These are phyloP conservation scores for Rhinocladiella mackenziei DNA, from an alignment of 2,329 filamentous ascomycete genomes.

Conservation along the genomic window DNA sequence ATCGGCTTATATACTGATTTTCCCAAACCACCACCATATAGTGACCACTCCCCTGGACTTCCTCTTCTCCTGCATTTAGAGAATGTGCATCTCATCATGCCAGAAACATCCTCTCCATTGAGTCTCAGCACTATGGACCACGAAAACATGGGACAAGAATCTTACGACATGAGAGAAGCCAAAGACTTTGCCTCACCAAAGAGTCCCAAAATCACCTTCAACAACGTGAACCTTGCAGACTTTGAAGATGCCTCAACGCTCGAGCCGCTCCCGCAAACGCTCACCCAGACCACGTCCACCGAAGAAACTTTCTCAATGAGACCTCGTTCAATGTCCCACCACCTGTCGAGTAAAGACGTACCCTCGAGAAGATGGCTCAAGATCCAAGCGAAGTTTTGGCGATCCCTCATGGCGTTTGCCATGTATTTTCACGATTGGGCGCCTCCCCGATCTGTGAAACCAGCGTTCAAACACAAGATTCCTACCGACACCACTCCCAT, in stretches of 20 bases:
- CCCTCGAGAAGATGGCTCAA: conserved; percentile 56
- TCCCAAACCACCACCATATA: too few relatives aligned
- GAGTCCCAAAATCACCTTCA: conserved; percentile 12
- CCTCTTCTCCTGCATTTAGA: neutral
- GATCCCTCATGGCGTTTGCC: conserved; percentile 63
- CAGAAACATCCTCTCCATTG: conserved; percentile 6
- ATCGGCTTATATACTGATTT: too few relatives aligned
- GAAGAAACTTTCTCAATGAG: conserved; percentile 10
- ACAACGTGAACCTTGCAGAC: conserved; percentile 7
- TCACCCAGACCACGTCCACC: conserved; percentile 11
- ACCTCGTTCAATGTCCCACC: conserved; percentile 28
- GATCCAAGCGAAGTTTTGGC: conserved; percentile 62
- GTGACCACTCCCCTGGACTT: too few relatives aligned
- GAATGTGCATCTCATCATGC: conserved; percentile 2
- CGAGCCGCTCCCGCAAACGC: conserved; percentile 14
- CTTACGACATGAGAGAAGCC: conserved; percentile 16
- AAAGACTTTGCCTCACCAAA: conserved; percentile 23
- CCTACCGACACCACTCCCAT: conserved; percentile 50
- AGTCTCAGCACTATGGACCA: neutral
- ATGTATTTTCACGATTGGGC: conserved; percentile 65
- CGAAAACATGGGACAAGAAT: conserved; percentile 5
- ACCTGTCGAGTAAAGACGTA: conserved; percentile 22
- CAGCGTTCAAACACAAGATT: conserved; percentile 57
- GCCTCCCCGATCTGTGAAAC: conserved; percentile 56
- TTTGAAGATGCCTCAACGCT: conserved; percentile 13